These are phyloP conservation scores for Daldinia decipiens DNA, from an alignment of 495 filamentous ascomycete species.

Conservation along the genomic window DNA sequence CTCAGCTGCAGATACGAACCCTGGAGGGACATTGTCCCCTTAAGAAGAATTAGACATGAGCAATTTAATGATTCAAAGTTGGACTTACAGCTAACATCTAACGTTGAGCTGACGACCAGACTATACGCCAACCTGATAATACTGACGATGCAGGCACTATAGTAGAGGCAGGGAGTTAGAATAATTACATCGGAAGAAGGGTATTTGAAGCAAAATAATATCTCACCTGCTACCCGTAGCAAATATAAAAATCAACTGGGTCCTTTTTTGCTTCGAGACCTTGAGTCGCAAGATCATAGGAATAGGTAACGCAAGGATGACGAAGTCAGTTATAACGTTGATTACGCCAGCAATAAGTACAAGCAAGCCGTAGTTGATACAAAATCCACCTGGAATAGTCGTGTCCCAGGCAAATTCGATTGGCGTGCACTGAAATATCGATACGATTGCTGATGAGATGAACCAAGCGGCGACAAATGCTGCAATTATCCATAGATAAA, in stretches of 20 bases:
- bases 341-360: background rate
- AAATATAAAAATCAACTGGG: background rate
- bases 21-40: background rate
- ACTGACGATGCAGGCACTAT: background rate
- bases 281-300: constrained; percentile 3
- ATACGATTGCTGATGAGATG: background rate
- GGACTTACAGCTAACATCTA: background rate
- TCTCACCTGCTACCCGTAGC: background rate
- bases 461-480: background rate
- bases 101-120: background rate
- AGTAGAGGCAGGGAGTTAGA: background rate
- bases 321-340: background rate
- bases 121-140: constrained; percentile 1
- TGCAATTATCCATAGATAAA: background rate
- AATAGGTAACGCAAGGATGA: background rate
- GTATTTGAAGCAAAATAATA: background rate
- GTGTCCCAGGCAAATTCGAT: constrained; percentile 1
- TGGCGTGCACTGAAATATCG: background rate
- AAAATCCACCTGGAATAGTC: background rate
- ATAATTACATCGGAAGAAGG: background rate
- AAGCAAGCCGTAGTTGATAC: background rate
- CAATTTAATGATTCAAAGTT: background rate
- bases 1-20: background rate
- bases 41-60: background rate
- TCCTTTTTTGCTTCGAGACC: constrained; percentile 2